These are phyloP conservation scores for Syzygium jambos DNA, from an alignment of 345 rosid species.

Conservation along the genomic window DNA sequence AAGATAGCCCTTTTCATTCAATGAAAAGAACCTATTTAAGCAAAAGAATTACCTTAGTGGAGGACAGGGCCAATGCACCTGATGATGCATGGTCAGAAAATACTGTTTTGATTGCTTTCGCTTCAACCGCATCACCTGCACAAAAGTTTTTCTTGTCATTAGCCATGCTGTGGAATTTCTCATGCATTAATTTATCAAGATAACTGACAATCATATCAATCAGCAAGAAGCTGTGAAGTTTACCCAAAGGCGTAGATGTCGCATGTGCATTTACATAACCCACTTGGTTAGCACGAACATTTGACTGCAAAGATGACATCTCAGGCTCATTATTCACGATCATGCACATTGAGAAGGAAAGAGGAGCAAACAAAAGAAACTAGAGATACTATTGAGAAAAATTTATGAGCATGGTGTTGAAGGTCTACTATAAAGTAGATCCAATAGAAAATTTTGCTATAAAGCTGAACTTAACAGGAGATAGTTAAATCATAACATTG, in stretches of 20 bases:
- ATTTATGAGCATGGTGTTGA: background rate
- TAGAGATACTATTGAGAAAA: background rate
- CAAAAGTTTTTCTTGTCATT: background rate
- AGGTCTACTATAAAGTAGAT: background rate
- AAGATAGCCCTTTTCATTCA: background rate
- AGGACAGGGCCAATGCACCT: constrained; percentile 79
- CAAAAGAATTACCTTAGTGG: constrained; percentile 62
- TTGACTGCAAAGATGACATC: constrained; percentile 48
- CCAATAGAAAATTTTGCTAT: background rate
- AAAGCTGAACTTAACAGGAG: background rate
- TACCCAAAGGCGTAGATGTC: constrained; percentile 90
- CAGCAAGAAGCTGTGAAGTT: constrained; percentile 5
- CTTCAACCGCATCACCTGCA: constrained; percentile 87
- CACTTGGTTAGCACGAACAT: constrained; percentile 65
- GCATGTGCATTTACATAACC: constrained; percentile 96
- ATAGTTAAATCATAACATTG: background rate
- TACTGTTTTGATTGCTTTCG: constrained; percentile 59
- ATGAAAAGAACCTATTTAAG: background rate
- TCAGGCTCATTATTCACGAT: background rate
- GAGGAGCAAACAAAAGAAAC: background rate
- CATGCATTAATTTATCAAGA: background rate
- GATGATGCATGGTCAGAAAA: constrained; percentile 75
- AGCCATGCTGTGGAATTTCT: background rate
- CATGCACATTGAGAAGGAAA: background rate
- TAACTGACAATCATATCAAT: background rate